phyloP scores from a whole-genome alignment of 306 rosid species.

The Sechiopsis laciniata region DNA sequence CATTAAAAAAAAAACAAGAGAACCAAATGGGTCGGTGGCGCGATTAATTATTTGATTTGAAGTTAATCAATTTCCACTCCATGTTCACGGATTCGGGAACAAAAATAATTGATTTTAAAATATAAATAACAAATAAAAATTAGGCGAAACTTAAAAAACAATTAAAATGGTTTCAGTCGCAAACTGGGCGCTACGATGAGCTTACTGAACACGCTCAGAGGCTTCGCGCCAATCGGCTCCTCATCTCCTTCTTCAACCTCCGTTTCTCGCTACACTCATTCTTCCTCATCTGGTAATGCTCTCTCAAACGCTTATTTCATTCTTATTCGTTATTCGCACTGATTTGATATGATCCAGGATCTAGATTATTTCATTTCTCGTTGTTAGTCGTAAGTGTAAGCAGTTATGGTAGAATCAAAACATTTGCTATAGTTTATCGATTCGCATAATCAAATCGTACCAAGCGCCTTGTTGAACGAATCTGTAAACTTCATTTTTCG shows the following conservation, averaged over 20 bases:
- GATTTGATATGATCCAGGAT: no score
- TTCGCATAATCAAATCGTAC: not conserved
- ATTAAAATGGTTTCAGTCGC: no score
- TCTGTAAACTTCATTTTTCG: not conserved
- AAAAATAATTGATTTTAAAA: no score
- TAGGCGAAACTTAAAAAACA: no score
- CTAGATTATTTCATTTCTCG: not conserved
- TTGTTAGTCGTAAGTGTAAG: no score
- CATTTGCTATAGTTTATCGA: not conserved
- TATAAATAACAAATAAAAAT: no score
- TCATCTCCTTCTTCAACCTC: constrained; percentile 32
- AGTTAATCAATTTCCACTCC: no score
- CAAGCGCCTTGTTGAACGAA: no score
- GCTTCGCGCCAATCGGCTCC: constrained; percentile 25
- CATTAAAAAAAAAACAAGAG: no score
- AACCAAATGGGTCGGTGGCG: no score
- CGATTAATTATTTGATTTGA: no score
- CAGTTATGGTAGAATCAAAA: not conserved
- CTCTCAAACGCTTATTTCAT: not conserved
- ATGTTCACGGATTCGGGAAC: no score
- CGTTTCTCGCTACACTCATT: constrained; percentile 29
- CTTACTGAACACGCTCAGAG: constrained; percentile 27
- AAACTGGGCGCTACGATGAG: constrained; percentile 32
- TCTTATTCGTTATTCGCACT: not conserved
- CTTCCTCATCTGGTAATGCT: constrained; percentile 41